phyloP scores from a whole-genome alignment of 192 early-diverging fungal species.

The Rhizophagus sp. region DNA sequence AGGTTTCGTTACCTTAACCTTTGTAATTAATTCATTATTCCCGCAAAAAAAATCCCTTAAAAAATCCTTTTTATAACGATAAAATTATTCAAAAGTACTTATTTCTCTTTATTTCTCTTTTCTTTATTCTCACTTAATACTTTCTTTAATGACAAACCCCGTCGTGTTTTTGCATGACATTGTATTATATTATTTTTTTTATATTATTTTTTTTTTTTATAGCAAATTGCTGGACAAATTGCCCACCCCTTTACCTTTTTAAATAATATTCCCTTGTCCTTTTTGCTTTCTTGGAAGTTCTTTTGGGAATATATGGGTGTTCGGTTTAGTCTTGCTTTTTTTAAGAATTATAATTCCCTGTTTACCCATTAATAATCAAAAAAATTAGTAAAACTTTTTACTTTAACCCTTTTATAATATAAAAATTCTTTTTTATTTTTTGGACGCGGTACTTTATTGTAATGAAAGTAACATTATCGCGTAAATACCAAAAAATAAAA shows the following conservation, averaged over 20 bases:
- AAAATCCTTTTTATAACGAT: background rate
- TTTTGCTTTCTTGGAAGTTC: constrained; percentile 3
- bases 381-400: background rate
- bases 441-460: background rate
- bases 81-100: constrained; percentile 10
- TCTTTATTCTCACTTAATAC: constrained; percentile 13
- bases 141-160: constrained; percentile 9
- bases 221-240: constrained; percentile 17
- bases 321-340: constrained; percentile 1
- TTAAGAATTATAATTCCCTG: constrained; percentile 3
- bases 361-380: background rate
- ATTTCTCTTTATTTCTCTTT: background rate
- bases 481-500: background rate
- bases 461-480: background rate
- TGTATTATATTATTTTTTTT: constrained; percentile 13
- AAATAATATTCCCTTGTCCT: background rate
- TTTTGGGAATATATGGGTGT: background rate
- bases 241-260: background rate
- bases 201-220: background rate
- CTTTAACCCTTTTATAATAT: background rate
- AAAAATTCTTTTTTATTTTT: background rate
- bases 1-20: constrained; percentile 4
- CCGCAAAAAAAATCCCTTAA: background rate
- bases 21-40: constrained; percentile 15
- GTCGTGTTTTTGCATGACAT: constrained; percentile 15